Evolutionary conservation across 345 rosid genomes (phyloP).

Genomic region (Hypericum androsaemum): DNA sequence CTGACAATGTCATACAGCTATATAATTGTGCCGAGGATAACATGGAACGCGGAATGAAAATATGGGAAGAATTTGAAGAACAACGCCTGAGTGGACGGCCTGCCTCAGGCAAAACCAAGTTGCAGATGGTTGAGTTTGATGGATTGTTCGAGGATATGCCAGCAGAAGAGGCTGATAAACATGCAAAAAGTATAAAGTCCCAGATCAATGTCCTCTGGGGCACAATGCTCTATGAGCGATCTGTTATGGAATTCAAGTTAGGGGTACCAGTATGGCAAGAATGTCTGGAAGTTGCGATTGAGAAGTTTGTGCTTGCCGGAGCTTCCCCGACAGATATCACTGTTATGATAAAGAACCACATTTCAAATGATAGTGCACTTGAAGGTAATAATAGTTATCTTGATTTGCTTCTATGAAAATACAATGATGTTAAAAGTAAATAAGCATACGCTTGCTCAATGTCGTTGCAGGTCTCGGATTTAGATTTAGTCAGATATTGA

Average conservation of each 20-base stretch:
- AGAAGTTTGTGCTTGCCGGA: slow-evolving; percentile 74
- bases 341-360: slow-evolving; percentile 52
- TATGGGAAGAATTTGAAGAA: slow-evolving; percentile 49
- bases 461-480: slow-evolving; percentile 44
- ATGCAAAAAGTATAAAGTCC: slow-evolving; percentile 34
- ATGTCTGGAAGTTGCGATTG: slow-evolving; percentile 60
- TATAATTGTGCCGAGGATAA: slow-evolving; percentile 69
- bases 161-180: slow-evolving; percentile 42
- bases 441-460: no score
- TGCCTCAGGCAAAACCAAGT: slow-evolving; percentile 11
- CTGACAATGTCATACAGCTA: slow-evolving; percentile 35
- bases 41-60: slow-evolving; percentile 58
- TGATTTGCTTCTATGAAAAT: no score
- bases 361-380: slow-evolving; percentile 37
- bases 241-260: slow-evolving; percentile 70
- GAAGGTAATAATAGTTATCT: slow-evolving; percentile 39
- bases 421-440: no score
- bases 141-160: slow-evolving; percentile 35
- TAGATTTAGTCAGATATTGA: no score
- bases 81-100: slow-evolving; percentile 21
- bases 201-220: slow-evolving; percentile 72
- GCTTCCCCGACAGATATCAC: slow-evolving; percentile 49
- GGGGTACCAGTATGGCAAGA: slow-evolving; percentile 66
- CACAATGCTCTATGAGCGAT: slow-evolving; percentile 76
- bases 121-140: slow-evolving; percentile 25